Percentiles rank a stretch among this genome's conserved stretches.
These are phyloP conservation scores for Coniosporium apollinis DNA, from an alignment of 495 filamentous ascomycete genomes.

Conservation along the genomic window DNA sequence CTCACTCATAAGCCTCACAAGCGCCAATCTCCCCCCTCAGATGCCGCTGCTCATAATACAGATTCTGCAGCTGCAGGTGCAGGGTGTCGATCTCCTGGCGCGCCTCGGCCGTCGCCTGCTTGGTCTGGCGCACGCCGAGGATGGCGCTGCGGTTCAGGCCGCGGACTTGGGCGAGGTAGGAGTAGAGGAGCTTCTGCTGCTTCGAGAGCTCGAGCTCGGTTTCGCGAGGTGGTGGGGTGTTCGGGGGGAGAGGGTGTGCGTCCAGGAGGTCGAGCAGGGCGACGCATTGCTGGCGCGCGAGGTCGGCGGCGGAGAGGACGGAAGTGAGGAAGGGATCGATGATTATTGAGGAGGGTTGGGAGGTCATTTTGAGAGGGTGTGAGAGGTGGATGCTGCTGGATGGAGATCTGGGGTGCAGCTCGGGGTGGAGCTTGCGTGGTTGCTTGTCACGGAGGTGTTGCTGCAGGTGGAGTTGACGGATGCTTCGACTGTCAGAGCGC, in stretches of 20 bases:
- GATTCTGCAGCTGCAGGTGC: constrained; percentile 84
- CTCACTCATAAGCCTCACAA: constrained; percentile 85
- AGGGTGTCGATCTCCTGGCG: constrained; percentile 81
- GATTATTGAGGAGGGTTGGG: too few relatives aligned
- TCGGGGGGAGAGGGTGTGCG: constrained; percentile 24
- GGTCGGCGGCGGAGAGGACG: constrained; percentile 53
- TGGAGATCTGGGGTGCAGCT: too few relatives aligned
- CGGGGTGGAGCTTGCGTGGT: too few relatives aligned
- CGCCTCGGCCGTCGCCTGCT: constrained; percentile 67
- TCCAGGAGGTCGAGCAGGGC: constrained; percentile 47
- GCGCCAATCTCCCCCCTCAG: constrained; percentile 77
- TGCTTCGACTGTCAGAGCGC: too few relatives aligned
- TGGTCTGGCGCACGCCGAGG: constrained; percentile 69
- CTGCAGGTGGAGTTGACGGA: too few relatives aligned
- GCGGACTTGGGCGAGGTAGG: constrained; percentile 66
- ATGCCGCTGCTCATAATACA: constrained; percentile 91
- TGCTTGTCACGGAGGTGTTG: too few relatives aligned
- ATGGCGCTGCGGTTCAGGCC: constrained; percentile 67
- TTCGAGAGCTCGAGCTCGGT: constrained; percentile 47
- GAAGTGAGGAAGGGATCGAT: constrained; percentile 50
- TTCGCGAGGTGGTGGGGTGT: constrained; percentile 26
- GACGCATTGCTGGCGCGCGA: constrained; percentile 56
- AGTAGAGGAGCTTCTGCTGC: constrained; percentile 63
- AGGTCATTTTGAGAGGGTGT: too few relatives aligned
- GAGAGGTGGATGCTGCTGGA: too few relatives aligned